Evolutionary conservation across 2,329 filamentous ascomycete genomes (phyloP), one percentile per base, ranked within the genome.

Genomic region (Cladosporium sp.): DNA sequence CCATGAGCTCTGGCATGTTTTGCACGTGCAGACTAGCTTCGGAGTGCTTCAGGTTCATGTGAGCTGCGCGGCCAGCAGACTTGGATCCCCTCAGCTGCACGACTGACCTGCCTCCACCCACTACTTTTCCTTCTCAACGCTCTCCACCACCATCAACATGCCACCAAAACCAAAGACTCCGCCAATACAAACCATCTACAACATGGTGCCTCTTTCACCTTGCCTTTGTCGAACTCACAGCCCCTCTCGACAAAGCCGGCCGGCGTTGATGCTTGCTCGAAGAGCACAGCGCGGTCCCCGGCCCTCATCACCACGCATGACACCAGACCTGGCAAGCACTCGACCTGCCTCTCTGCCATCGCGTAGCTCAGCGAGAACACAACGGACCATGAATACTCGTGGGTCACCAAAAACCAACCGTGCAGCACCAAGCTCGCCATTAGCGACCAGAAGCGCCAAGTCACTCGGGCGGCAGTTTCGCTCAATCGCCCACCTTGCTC

Each of bases 371-470:
- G 29, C 53, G 14, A 57, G 33, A 58, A n/a, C n/a, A 55, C 28
- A 52, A 23, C 21, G 49, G 26, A 55, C 76, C 97, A 95, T 77
- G 95, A 95, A 86, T 92, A 98, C 73, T 92, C 95, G 76, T 98
- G 94, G 95, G 93, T 97, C 83, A 99, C 95, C 71, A 93, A 96
- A 80, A 94, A 98, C 81, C 81, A 82, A 52, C 93, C 91, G 72
- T 84, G 98, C 71, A 90, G 91, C 76, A 83, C 90, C 77, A 97
- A 97, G 81, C 98, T 99, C 79, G 90, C 94, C 79, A 90, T 95
- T 79, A 97, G 91, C 76, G 94, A 95, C 67, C 83, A 84, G 52
- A 91, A 98, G 72, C 93, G 97, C 79, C 93, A 98, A 88, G 95
- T 94, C 74, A 94, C 98, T 87, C 80, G 92, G 90, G 23, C 40